Base-by-base conservation (phyloP, 1,139 yeast genomes). In the Lodderomyces orthopsilosis region DNA sequence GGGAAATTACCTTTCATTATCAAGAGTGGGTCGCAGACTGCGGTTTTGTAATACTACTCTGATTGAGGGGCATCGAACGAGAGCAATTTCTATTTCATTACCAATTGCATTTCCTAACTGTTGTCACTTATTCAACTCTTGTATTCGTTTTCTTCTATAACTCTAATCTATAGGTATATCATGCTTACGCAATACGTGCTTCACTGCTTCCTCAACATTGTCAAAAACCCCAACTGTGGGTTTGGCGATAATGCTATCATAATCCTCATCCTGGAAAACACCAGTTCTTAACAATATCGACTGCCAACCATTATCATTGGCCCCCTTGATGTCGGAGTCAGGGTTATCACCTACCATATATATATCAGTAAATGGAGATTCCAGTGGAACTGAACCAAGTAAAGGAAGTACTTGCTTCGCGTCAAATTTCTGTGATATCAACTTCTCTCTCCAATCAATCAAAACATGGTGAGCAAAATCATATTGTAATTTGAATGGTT, bases 301-400 rank as follows among this genome's bases (percentile, higher is more conserved):
- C 41, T 84, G 81, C 98, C 98, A 93, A 2, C 96, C 96, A 58
- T 82, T 81, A 46, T 71, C 71, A 55, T 85, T 84, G 2, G 96
- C 98, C 0, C 98, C 98, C 49, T 75, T 74, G 40, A 93, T 93
- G 59, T 93, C 98, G 41, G 91, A 81, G 22, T 84, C 93, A 2
- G 97, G 98, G 61, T 93, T 93, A 63, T 93, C 98, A 21, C 98
- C 98, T 24, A 93, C 87, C 98, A 93, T 93, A 65, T 75, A 91
- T 2, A 93, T 85, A 30, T 74, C 66, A 22, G 68, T 62, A 50
- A 81, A 80, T 2, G 80, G 79, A 6, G 73, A 57, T n/a, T 51
- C 42, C 8, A 43, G 42, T 2, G 79, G 79, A 5, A 65, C 52
- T 23, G 50, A 51, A 18, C 68, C 64, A 45, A 77, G 59, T 26